phyloP scores from a whole-genome alignment of 352 stramenopile species.

The Halophytophthora polymorphica region DNA sequence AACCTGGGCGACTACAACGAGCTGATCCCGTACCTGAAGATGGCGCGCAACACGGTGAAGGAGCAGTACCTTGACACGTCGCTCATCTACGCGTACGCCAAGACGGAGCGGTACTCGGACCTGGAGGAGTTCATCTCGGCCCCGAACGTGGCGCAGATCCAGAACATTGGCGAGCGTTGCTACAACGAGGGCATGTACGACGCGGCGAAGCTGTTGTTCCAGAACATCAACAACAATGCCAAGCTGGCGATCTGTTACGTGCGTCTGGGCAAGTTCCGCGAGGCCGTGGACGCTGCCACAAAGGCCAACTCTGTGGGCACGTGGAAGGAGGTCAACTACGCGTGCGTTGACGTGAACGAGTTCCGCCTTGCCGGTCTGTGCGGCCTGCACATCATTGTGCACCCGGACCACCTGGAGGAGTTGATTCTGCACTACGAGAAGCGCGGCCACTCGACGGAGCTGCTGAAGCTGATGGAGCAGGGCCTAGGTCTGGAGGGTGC shows the following conservation, averaged over 20 bases:
- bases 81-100: conserved; percentile 99
- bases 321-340: conserved; percentile 99
- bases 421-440: conserved; percentile 99
- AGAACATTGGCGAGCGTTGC: conserved; percentile 97
- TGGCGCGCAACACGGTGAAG: conserved; percentile 99
- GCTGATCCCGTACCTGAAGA: conserved; percentile 98
- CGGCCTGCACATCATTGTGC: conserved; percentile 99
- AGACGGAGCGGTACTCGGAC: conserved; percentile 98
- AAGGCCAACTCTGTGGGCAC: conserved; percentile 99
- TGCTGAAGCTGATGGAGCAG: conserved; percentile 98
- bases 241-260: conserved; percentile 99
- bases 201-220: conserved; percentile 98
- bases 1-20: conserved; percentile 95
- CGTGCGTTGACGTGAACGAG: conserved; percentile 97
- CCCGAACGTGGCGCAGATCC: conserved; percentile 99
- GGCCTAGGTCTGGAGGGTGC: conserved; percentile 98
- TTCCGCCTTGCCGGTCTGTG: conserved; percentile 97
- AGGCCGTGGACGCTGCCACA: conserved; percentile 98
- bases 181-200: conserved; percentile 99
- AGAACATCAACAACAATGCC: conserved; percentile 99
- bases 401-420: conserved; percentile 99
- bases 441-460: conserved; percentile 94
- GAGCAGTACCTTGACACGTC: conserved; percentile 99
- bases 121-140: conserved; percentile 99
- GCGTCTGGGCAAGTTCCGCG: conserved; percentile 97